Conservation (phyloP, 352 stramenopile species). For the Saprolegnia parasitica region DNA sequence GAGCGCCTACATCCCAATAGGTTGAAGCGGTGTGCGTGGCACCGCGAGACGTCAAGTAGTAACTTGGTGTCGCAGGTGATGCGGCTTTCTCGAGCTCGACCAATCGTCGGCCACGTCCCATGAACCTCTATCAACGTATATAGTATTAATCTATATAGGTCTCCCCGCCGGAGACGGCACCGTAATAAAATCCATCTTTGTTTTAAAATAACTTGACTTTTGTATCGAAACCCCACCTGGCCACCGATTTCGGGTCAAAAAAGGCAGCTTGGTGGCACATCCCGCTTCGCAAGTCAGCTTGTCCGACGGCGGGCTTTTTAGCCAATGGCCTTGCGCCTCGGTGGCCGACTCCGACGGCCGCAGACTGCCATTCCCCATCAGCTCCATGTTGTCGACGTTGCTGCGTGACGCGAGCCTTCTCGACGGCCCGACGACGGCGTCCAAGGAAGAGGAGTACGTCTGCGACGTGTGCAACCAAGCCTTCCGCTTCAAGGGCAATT, state of each 20-base stretch:
- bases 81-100: too few species aligned
- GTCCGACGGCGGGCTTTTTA: background rate
- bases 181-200: background rate
- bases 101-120: too few species aligned
- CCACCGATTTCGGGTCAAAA: background rate
- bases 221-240: background rate
- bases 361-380: background rate
- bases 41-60: too few species aligned
- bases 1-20: too few species aligned
- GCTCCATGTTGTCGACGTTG: too few species aligned
- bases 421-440: background rate
- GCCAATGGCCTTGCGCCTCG: background rate
- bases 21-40: too few species aligned
- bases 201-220: background rate
- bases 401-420: too few species aligned
- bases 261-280: background rate
- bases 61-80: too few species aligned
- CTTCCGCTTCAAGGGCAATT: slow-evolving; percentile 63
- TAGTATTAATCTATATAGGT: too few species aligned
- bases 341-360: background rate
- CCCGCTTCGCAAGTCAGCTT: background rate
- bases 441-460: slow-evolving; percentile 39
- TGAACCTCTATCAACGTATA: too few species aligned
- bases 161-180: too few species aligned
- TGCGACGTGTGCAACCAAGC: slow-evolving; percentile 50